Percentiles rank a stretch among this genome's conserved stretches.
Conservation (phyloP, 345 rosid genomes). For the Arabidopsis suecica region DNA sequence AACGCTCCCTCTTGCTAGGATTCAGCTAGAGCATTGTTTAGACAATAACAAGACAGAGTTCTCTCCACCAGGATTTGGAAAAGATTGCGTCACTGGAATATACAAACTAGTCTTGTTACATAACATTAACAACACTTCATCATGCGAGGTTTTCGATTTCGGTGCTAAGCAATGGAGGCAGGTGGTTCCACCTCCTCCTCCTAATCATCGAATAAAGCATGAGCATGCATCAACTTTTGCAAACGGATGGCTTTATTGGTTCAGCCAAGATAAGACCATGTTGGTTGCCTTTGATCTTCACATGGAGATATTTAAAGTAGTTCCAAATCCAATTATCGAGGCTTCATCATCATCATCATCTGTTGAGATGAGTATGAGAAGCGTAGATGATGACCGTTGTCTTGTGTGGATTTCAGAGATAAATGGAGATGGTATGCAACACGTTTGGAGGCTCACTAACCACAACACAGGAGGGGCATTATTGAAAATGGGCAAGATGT, state of each 20-base stretch:
- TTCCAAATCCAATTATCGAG: not conserved
- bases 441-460: constrained; percentile 24
- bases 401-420: not conserved
- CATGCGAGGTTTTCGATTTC: not conserved
- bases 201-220: too few relatives aligned
- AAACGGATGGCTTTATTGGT: too few relatives aligned
- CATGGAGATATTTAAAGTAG: not conserved
- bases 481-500: not conserved
- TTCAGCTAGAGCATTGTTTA: too few relatives aligned
- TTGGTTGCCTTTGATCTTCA: not conserved
- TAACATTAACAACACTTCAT: not conserved
- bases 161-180: too few relatives aligned
- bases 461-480: constrained; percentile 11
- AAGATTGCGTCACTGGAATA: not conserved
- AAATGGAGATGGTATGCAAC: constrained; percentile 12
- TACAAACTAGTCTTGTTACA: not conserved
- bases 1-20: too few relatives aligned
- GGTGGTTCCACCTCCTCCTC: too few relatives aligned
- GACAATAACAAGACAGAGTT: too few relatives aligned
- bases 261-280: not conserved
- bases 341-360: not conserved
- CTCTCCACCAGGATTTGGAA: too few relatives aligned
- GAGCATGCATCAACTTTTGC: too few relatives aligned
- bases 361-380: not conserved
- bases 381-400: not conserved